Evolutionary conservation across 176 grass and related monocot species (phyloP), one percentile per base, ranked within the genome.

Genomic region (Bolboschoenus planiculmis): DNA sequence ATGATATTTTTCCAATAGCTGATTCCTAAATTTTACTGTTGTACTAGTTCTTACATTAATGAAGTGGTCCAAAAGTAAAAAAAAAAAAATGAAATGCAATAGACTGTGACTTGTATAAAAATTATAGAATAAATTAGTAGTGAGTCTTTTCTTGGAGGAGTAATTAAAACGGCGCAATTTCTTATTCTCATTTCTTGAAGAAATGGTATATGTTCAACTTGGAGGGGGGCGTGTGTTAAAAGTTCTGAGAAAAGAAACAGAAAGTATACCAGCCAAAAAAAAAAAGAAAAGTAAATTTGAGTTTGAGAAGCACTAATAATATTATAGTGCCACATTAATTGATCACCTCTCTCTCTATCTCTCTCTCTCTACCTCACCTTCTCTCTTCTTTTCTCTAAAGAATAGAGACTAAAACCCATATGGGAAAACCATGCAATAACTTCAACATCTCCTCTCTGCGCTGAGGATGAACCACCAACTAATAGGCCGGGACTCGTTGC

Each of bases 391-490:
- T 37, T 42, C 54, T 65, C 23, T 3, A 44, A n/a, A n/a, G n/a
- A n/a, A n/a, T n/a, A n/a, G n/a, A n/a, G n/a, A n/a, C n/a, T n/a
- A n/a, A 61, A 76, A 51, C 44, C 36, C 59, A 61, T 62, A 81
- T 81, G 79, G 57, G 34, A 58, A 33, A 48, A 62, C 57, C 36
- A 59, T 81, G 56, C 79, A 81, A 48, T 76, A 76, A 76, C 13
- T 76, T 51, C 23, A 81, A 26, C 59, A 62, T 62, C 34, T 81
- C 79, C 18, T 46, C 79, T 46, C 33, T 40, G 31, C 57, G 65
- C 42, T 81, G 24, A 48, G 40, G 36, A 46, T 88, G 80, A 84
- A 81, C 61, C 81, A 68, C 21, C 67, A 84, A 64, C 24, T 65
- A 47, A 47, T 80, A 59, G 21, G 21, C 48, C 27, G 39, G n/a